A percentile compares a stretch with the other conserved stretches of the same genome.
Evolutionary conservation across 208 protist genomes (phyloP).

Genomic region (Crithidia brevicula): DNA sequence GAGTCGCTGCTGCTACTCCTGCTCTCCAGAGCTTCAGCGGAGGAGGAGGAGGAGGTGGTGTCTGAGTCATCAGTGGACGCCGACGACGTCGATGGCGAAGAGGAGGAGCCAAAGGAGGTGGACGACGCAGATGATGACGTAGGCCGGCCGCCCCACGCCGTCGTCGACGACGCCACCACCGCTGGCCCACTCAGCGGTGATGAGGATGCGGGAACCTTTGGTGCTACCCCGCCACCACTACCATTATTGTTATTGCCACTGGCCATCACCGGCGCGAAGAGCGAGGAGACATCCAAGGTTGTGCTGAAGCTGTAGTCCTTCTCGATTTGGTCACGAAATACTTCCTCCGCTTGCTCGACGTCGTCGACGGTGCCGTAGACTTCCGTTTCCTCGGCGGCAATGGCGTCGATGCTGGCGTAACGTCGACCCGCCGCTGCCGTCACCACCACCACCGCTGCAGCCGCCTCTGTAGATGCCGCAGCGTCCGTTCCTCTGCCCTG

Average conservation of each 20-base stretch:
- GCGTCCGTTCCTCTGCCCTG: too few relatives aligned
- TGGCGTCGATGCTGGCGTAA: slow-evolving; percentile 5
- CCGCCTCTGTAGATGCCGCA: too few relatives aligned
- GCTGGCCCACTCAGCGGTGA: neutral
- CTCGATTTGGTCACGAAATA: slow-evolving; percentile 84
- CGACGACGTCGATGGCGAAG: slow-evolving; percentile 15
- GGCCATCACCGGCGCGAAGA: slow-evolving; percentile 22
- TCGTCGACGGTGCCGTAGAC: slow-evolving; percentile 60
- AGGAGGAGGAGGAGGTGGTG: too few relatives aligned
- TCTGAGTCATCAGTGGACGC: too few relatives aligned
- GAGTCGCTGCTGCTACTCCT: too few relatives aligned
- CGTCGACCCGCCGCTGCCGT: neutral
- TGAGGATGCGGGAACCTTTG: slow-evolving; percentile 5
- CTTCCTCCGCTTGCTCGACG: slow-evolving; percentile 64
- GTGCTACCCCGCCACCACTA: neutral
- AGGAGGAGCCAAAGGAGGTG: too few relatives aligned
- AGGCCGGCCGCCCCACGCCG: too few relatives aligned
- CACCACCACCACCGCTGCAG: neutral
- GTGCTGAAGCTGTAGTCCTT: slow-evolving; percentile 83
- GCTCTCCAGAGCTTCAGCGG: too few relatives aligned
- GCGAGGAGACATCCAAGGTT: slow-evolving; percentile 21
- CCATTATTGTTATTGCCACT: neutral
- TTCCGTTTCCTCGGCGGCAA: slow-evolving; percentile 44
- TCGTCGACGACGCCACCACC: slow-evolving; percentile 11
- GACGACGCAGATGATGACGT: too few relatives aligned